Percentiles rank a stretch among this genome's conserved stretches.
phyloP scores from a whole-genome alignment of 192 early-diverging fungal species.

The Coemansia sp. region DNA sequence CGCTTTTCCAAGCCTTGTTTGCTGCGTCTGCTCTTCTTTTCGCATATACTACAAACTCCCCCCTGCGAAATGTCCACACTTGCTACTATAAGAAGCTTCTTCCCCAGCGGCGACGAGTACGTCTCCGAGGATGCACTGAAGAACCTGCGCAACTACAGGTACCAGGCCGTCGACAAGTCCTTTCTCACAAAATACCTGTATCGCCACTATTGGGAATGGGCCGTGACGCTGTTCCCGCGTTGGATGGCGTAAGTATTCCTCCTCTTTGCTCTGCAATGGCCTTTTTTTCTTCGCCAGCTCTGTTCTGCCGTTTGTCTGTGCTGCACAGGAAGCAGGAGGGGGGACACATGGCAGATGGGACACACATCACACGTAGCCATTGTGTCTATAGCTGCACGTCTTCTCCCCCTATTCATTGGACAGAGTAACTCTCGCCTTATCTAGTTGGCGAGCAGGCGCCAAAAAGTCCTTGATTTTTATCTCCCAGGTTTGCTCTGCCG shows the following conservation, averaged over 20 bases:
- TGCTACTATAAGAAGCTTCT: slow-evolving; percentile 25
- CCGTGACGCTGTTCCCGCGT: slow-evolving; percentile 82
- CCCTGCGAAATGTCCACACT: not conserved
- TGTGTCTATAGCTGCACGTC: not conserved
- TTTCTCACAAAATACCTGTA: slow-evolving; percentile 80
- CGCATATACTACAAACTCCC: slow-evolving; percentile 4
- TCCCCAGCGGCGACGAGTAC: slow-evolving; percentile 60
- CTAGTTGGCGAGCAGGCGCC: no score
- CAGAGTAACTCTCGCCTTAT: no score
- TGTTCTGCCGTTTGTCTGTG: not conserved
- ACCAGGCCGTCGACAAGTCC: slow-evolving; percentile 81
- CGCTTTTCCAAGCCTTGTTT: not conserved
- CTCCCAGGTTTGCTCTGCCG: no score
- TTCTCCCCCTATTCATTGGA: not conserved
- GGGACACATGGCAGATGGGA: not conserved
- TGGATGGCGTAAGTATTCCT: slow-evolving; percentile 88
- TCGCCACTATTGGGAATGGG: slow-evolving; percentile 89
- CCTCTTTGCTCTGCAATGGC: not conserved
- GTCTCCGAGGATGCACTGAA: slow-evolving; percentile 68
- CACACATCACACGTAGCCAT: not conserved
- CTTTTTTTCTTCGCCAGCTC: not conserved
- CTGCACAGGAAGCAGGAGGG: not conserved
- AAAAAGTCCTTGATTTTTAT: not conserved
- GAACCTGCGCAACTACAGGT: slow-evolving; percentile 79
- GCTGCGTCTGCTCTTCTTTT: slow-evolving; percentile 10